Evolutionary conservation across 2,329 filamentous ascomycete genomes (phyloP), one percentile per base, ranked within the genome.

Genomic region (Botryotinia globosa): DNA sequence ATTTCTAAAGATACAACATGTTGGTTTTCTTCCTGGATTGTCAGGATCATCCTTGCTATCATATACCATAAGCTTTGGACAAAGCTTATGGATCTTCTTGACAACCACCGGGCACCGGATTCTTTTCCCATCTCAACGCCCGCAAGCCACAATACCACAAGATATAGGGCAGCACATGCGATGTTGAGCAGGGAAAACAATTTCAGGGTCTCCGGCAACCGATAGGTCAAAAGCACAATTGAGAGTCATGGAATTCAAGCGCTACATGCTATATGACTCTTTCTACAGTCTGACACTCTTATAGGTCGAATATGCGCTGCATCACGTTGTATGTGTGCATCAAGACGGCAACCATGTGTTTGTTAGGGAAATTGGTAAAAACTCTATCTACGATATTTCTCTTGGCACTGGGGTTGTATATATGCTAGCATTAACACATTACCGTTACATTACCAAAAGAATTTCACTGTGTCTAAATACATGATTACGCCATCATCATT

Each of bases 61-160:
- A 56, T 14, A 32, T 42, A 37, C 32, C 22, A 44, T 20, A 58
- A 68, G 65, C 34, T 56, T 68, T 68, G 1, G 14, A 6, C 18
- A 29, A 63, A 42, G 37, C 25, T 42, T 62, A 39, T 7, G 34
- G 16, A 18, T 56, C n/a, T 44, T 68, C 32, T 37, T 37, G 29
- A 32, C 18, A 68, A 20, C 37, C 34, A 44, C n/a, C 25, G 37
- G 37, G 29, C 48, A 44, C 48, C 48, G 48, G 34, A 32, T 68
- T 58, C n/a, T 16, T 44, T 56, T 42, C 65, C 64, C 34, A 67
- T 39, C 34, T 39, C 16, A 54, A 67, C 12, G 5, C 25, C 45
- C 16, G 45, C 64, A 67, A 67, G 64, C 64, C 64, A 66, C 64
- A 54, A 29, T 54, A 29, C 64, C 45, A 67, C 64, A 48, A 67